phyloP scores from a whole-genome alignment of 2,329 filamentous ascomycete species.

The Aspergillus eucalypticola region DNA sequence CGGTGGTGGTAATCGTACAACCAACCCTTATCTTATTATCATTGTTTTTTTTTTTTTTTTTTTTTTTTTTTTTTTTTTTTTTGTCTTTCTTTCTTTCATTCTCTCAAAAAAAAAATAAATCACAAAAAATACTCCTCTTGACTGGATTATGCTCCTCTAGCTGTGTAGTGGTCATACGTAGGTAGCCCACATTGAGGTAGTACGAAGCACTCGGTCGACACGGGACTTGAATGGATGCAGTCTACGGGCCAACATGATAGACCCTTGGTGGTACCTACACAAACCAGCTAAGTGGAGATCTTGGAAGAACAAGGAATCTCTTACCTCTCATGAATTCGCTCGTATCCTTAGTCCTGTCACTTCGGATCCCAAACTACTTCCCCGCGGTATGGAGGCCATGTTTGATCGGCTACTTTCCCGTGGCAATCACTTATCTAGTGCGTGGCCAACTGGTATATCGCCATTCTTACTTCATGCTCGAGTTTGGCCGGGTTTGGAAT shows the following conservation, averaged over 20 bases:
- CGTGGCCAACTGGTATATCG: background rate
- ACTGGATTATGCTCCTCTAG: background rate
- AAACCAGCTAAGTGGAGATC: background rate
- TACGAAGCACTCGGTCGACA: background rate
- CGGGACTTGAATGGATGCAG: background rate
- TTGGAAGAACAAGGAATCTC: background rate
- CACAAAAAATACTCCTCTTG: background rate
- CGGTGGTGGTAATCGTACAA: background rate
- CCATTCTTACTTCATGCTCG: background rate
- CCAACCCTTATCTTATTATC: background rate
- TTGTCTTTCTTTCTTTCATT: no score
- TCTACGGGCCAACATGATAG: background rate
- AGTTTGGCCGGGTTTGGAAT: slow-evolving; percentile 1
- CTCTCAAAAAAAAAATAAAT: no score
- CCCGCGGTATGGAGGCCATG: background rate
- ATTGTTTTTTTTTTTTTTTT: no score
- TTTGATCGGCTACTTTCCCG: background rate
- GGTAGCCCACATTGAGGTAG: background rate
- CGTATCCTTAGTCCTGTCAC: background rate
- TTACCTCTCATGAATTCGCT: background rate
- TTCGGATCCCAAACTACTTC: background rate
- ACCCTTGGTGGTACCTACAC: background rate
- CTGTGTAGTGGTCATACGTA: background rate
- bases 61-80: no score
- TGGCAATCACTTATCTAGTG: no score